These are phyloP conservation scores for Aureococcus anophagefferens DNA, from an alignment of 108 stramenopile genomes.

Conservation along the genomic window DNA sequence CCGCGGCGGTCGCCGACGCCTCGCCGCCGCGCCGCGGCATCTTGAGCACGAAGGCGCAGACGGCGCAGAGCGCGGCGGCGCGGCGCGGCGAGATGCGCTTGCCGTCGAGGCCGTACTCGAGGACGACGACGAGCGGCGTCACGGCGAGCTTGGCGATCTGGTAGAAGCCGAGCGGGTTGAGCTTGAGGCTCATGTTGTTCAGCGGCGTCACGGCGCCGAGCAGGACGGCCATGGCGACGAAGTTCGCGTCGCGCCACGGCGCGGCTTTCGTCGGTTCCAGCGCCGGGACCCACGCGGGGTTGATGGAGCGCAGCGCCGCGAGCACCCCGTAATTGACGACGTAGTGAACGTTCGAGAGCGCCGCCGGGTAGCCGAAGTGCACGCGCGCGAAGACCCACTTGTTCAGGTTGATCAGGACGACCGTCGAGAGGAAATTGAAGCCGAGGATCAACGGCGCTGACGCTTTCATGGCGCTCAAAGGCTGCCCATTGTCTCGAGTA, in stretches of 20 bases:
- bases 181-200: constrained; percentile 7
- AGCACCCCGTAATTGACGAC: neutral
- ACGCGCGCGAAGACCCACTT: constrained; percentile 3
- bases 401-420: constrained; percentile 2
- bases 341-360: constrained; percentile 11
- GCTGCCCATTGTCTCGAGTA: too few species aligned
- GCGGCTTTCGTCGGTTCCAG: too few species aligned
- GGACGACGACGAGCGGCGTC: constrained; percentile 4
- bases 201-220: constrained; percentile 10
- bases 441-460: too few species aligned
- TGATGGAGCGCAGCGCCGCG: neutral
- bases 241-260: neutral
- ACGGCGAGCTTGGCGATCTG: constrained; percentile 8
- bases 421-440: constrained; percentile 12
- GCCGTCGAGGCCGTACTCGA: constrained; percentile 12
- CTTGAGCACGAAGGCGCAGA: constrained; percentile 5
- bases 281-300: neutral
- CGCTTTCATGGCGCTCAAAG: too few species aligned
- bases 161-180: constrained; percentile 11
- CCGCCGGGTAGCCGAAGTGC: constrained; percentile 7
- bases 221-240: neutral
- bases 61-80: neutral
- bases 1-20: too few species aligned
- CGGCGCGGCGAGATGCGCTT: neutral
- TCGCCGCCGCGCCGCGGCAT: too few species aligned